Evolutionary conservation across 2,329 filamentous ascomycete species (phyloP).

Genomic region (Claviceps sp.): DNA sequence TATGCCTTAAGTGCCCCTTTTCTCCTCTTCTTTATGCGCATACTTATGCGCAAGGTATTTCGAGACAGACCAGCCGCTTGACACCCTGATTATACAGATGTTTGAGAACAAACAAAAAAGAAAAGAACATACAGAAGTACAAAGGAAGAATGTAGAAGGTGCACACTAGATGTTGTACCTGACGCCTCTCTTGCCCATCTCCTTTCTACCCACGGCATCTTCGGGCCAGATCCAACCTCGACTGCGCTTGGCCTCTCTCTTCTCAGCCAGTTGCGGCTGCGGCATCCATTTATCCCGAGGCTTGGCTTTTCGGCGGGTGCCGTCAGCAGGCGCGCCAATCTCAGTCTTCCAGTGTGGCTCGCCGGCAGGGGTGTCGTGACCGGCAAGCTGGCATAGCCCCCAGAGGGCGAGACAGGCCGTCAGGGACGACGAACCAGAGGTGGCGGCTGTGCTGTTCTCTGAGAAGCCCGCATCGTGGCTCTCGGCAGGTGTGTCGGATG

Average conservation of each 20-base stretch:
- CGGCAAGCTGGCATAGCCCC: slow-evolving; percentile 61
- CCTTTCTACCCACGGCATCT: slow-evolving; percentile 57
- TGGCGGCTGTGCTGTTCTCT: slow-evolving; percentile 13
- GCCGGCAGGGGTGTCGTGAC: slow-evolving; percentile 37
- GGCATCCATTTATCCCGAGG: slow-evolving; percentile 67
- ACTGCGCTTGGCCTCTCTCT: slow-evolving; percentile 59
- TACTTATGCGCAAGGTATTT: not conserved
- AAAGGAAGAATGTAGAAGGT: not conserved
- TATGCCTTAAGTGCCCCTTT: not conserved
- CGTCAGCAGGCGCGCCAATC: slow-evolving; percentile 61
- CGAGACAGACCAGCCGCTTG: not conserved
- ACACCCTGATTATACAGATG: not conserved
- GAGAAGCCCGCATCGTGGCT: slow-evolving; percentile 22
- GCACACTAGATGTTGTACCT: slow-evolving; percentile 27
- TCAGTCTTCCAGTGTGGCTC: slow-evolving; percentile 54
- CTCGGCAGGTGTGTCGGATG: slow-evolving; percentile 23
- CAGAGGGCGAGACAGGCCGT: slow-evolving; percentile 64
- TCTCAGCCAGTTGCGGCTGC: slow-evolving; percentile 57
- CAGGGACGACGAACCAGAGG: slow-evolving; percentile 32
- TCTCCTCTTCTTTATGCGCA: not conserved
- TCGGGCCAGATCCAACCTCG: slow-evolving; percentile 67
- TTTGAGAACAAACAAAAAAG: not conserved
- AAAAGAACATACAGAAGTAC: not conserved
- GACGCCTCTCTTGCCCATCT: slow-evolving; percentile 54
- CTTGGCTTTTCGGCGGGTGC: slow-evolving; percentile 55